phyloP scores from a whole-genome alignment of 2,329 filamentous ascomycete species.

The Penicillium sp. region DNA sequence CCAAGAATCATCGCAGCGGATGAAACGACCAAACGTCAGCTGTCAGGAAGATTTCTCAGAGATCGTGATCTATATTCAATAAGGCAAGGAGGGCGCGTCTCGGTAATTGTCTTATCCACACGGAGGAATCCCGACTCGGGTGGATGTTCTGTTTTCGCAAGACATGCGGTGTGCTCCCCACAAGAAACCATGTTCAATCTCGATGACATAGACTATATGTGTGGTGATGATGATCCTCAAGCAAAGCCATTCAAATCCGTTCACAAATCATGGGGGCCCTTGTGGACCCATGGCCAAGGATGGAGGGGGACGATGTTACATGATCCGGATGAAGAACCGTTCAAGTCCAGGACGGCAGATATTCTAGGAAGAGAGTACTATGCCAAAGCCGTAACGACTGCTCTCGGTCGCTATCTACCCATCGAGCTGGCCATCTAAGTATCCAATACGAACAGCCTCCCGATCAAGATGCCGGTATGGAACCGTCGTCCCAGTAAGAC shows the following conservation, averaged over 20 bases:
- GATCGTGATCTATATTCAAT: background rate
- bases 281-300: background rate
- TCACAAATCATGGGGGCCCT: background rate
- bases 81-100: too few species aligned
- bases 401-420: background rate
- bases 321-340: background rate
- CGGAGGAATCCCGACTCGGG: background rate
- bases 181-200: background rate
- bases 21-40: background rate
- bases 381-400: background rate
- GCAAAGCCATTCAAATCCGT: background rate
- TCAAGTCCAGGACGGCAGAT: background rate
- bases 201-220: background rate
- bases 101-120: background rate
- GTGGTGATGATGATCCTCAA: background rate
- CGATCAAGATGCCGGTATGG: background rate
- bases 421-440: background rate
- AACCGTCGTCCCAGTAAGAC: background rate
- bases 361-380: background rate
- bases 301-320: background rate
- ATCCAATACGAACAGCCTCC: background rate
- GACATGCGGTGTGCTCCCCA: background rate
- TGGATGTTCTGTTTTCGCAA: background rate
- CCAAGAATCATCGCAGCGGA: background rate
- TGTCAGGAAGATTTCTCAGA: background rate